Evolutionary conservation across 305 asterid genomes (phyloP).

Genomic region (Plantago coronopus): DNA sequence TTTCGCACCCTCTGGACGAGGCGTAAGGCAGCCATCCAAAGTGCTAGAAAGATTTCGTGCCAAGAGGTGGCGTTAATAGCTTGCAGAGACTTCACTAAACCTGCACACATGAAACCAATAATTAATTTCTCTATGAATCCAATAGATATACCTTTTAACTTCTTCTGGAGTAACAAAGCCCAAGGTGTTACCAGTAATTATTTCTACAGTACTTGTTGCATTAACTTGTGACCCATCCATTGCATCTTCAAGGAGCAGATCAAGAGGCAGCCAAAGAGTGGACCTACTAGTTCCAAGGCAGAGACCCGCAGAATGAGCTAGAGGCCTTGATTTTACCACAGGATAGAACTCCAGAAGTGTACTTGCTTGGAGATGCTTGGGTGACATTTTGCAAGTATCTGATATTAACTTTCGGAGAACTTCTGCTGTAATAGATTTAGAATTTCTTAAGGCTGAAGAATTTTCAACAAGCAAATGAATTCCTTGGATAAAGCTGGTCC

Average conservation of each 20-base stretch:
- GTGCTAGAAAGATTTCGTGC: slow-evolving; percentile 87
- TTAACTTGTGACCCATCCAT: slow-evolving; percentile 90
- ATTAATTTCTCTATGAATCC: slow-evolving; percentile 23
- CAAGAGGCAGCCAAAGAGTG: slow-evolving; percentile 92
- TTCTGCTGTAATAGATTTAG: slow-evolving; percentile 40
- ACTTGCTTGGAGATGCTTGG: slow-evolving; percentile 35
- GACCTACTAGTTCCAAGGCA: slow-evolving; percentile 70
- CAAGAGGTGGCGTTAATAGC: slow-evolving; percentile 75
- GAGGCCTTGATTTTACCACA: slow-evolving; percentile 44
- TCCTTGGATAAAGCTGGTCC: slow-evolving; percentile 62
- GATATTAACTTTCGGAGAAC: slow-evolving; percentile 48
- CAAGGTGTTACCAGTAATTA: slow-evolving; percentile 56
- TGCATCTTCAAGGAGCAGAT: slow-evolving; percentile 87
- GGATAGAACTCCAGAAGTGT: slow-evolving; percentile 42
- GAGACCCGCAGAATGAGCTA: slow-evolving; percentile 55
- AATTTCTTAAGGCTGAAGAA: slow-evolving; percentile 60
- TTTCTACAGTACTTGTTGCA: slow-evolving; percentile 87
- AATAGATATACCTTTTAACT: slow-evolving; percentile 1
- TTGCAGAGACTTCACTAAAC: slow-evolving; percentile 84
- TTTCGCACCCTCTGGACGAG: slow-evolving; percentile 88
- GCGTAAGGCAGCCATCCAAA: slow-evolving; percentile 97
- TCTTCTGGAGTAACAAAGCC: slow-evolving; percentile 8
- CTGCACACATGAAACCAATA: slow-evolving; percentile 38
- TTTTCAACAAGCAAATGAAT: slow-evolving; percentile 59
- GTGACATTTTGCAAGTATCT: slow-evolving; percentile 31